phyloP scores from a whole-genome alignment of 306 rosid species.

The Vigna hirtella region DNA sequence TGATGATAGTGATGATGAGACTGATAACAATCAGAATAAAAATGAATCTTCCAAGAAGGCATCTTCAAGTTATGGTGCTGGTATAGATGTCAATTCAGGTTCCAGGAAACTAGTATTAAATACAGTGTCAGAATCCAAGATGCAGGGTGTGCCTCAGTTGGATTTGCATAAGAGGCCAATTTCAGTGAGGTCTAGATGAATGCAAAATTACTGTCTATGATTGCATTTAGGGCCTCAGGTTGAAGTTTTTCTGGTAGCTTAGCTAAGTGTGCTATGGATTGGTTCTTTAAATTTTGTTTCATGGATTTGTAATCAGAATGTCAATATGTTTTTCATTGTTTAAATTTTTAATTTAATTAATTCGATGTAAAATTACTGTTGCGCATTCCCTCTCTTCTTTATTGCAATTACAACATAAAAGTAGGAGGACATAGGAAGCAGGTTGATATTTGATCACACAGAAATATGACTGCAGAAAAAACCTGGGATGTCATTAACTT shows the following conservation, averaged over 20 bases:
- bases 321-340: conserved; percentile 6
- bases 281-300: conserved; percentile 38
- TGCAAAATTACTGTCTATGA: conserved; percentile 39
- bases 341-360: conserved; percentile 12
- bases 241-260: conserved; percentile 37
- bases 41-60: conserved; percentile 36
- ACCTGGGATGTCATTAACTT: background rate
- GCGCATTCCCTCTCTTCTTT: conserved; percentile 5
- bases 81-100: conserved; percentile 44
- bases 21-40: conserved; percentile 37
- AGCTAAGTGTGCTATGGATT: conserved; percentile 24
- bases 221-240: conserved; percentile 6
- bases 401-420: background rate
- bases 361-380: conserved; percentile 16
- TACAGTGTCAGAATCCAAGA: conserved; percentile 46
- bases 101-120: conserved; percentile 20
- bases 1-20: conserved; percentile 62
- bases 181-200: conserved; percentile 60
- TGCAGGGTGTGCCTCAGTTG: conserved; percentile 42
- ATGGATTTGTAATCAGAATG: conserved; percentile 4
- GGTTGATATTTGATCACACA: conserved; percentile 9
- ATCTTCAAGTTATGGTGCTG: conserved; percentile 50
- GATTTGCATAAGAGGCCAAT: conserved; percentile 62
- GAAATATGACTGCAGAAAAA: background rate
- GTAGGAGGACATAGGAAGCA: background rate